Conservation (phyloP, 179 eudicot genomes). For the Patellifolia procumbens region DNA sequence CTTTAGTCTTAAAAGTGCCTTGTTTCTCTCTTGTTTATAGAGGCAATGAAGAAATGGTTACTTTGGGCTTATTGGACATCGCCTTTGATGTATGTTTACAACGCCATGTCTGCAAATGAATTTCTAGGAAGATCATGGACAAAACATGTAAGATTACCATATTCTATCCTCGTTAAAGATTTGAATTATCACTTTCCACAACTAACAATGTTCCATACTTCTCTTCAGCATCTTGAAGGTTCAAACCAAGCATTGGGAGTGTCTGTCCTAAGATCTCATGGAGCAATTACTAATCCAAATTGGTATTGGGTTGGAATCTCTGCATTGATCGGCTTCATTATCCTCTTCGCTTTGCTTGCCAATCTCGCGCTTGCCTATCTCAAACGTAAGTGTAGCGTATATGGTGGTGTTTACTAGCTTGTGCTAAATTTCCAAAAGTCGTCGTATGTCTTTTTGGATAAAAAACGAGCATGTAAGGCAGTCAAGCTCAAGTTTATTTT, state of each 20-base stretch:
- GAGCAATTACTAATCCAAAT: conserved; percentile 23
- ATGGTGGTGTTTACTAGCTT: too few relatives aligned
- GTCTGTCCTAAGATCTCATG: conserved; percentile 28
- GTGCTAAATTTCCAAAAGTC: too few relatives aligned
- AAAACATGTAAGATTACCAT: conserved; percentile 25
- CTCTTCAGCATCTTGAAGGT: conserved; percentile 14
- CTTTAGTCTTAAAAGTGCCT: neutral
- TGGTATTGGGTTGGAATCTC: conserved; percentile 38
- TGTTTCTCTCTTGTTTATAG: neutral
- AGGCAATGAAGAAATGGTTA: conserved; percentile 36
- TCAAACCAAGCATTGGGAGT: conserved; percentile 30
- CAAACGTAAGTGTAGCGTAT: conserved; percentile 43
- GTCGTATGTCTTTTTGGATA: too few relatives aligned
- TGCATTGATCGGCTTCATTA: conserved; percentile 36
- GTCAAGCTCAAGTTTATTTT: too few relatives aligned
- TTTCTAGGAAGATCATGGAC: conserved; percentile 46
- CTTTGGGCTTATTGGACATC: conserved; percentile 48
- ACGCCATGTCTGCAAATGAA: conserved; percentile 45
- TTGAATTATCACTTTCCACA: neutral
- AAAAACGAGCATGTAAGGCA: too few relatives aligned
- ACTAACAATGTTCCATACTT: neutral
- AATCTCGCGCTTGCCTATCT: conserved; percentile 40
- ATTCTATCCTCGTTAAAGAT: neutral
- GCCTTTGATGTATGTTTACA: conserved; percentile 49
- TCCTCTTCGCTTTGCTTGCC: conserved; percentile 32